Evolutionary conservation across 176 grass and related monocot genomes (phyloP), one percentile per base, ranked within the genome.

Genomic region (Pharus latifolius): DNA sequence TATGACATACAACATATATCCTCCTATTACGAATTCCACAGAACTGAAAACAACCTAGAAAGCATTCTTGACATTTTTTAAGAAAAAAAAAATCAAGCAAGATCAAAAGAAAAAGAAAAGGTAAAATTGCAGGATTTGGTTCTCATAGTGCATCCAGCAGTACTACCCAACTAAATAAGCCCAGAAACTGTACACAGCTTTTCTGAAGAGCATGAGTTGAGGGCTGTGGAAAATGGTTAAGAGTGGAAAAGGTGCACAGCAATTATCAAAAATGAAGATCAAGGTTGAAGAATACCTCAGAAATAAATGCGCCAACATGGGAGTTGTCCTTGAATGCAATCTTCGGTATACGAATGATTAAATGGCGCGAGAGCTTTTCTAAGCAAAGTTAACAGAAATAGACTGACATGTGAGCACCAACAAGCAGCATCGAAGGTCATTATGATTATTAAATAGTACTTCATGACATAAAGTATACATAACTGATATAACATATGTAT

Each of bases 281-380:
- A 0, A 84, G 68, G 82, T 40, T 47, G 70, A 66, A 54, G 74
- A 58, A 47, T 84, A 97, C 94, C 86, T 97, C 89, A 22, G 56
- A 85, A 49, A 90, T 72, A 92, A 97, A 90, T 85, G 78, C 75
- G 78, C 94, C 94, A 82, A 80, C 94, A 92, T 92, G 89, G 62
- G 70, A 92, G 85, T 97, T 97, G 75, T 98, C 89, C 77, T 92
- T 98, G 57, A 98, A 98, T 66, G 89, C 89, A 75, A 66, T 72
- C 59, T 90, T 90, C 22, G 94, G 94, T 80, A 98, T 78, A 61
- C 87, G 78, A 38, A 98, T 80, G 60, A 83, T 78, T 60, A 98
- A 78, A 90, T 98, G 94, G 68, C 94, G 84, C 30, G 94, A 98
- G 75, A 98, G 93, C 77, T 98, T 98, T 44, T 69, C 94, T 98